Evolutionary conservation across 1,139 yeast species (phyloP), one percentile per base, ranked within the genome.

Genomic region (Neolecta irregularis): DNA sequence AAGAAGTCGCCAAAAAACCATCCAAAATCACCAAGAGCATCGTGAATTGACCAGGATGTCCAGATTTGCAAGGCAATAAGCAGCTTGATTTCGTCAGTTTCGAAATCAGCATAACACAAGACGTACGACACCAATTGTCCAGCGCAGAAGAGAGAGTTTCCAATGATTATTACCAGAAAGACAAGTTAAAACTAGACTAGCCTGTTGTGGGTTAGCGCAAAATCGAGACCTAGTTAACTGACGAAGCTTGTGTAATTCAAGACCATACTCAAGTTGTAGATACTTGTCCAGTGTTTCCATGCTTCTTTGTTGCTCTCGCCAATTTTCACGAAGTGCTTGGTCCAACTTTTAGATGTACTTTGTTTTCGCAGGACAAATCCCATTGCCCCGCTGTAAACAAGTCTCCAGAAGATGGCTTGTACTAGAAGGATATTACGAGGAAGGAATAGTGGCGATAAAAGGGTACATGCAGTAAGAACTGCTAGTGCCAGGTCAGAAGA

Each of bases 1-100:
- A 79, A 79, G 56, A 79, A 79, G 53, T 79, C 93, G 40, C 93
- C 93, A 52, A 76, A 79, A 50, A 78, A 79, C 92, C 92, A 79
- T 11, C 93, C 92, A 54, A 75, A 78, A 44, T 76, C 78, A 3
- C 91, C 91, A 46, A 79, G 71, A 44, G 80, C 74, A 38, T 72
- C 72, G 45, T 74, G 65, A 29, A 79, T 77, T 12, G 83, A 77
- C 24, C 64, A 51, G 46, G 77, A 72, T 26, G 83, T 76, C 79
- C 85, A 73, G 19, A 67, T 52, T 49, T 79, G 93, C 30, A 81
- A 61, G 7, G 65, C 50, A 15, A 76, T 60, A 32, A 77, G 58
- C 44, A 67, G 55, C n/a, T n/a, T n/a, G n/a, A n/a, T n/a, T n/a
- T n/a, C n/a, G n/a, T n/a, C n/a, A n/a, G n/a, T n/a, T n/a, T n/a